Evolutionary conservation across 768 basidiomycete species (phyloP), one percentile per base, ranked within the genome.

Genomic region (Boletus patriciae): DNA sequence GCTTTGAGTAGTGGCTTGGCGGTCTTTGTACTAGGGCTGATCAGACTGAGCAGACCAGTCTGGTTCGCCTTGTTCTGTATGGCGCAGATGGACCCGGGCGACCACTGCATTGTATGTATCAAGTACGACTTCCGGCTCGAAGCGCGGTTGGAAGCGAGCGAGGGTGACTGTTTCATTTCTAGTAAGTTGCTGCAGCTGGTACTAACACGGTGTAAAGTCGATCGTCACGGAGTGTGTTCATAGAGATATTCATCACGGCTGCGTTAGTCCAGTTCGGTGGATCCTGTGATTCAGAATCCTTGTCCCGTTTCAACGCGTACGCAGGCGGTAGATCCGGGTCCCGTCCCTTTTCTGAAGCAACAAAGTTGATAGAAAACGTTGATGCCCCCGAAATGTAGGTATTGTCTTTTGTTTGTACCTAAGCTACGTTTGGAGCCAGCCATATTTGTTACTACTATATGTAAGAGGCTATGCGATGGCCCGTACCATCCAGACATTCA

Each of bases 181-280:
- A 87, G 84, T 60, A 25, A 25, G 3, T 25, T 25, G 83, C 73
- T 83, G 34, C 73, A 74, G 10, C 64, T 69, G 18, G n/a, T n/a
- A n/a, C n/a, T n/a, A n/a, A n/a, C n/a, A n/a, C n/a, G 78, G 77
- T 5, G 69, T 81, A 56, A 87, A 78, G 69, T 58, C 68, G 4
- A 77, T 82, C 1, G 83, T 87, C n/a, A n/a, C n/a, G n/a, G 66
- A 84, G 77, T 13, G 78, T 86, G 16, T 88, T 87, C 67, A 86
- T 88, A 58, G 86, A 88, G 67, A 84, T 86, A 79, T 87, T 87
- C 69, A 79, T 82, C 61, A 87, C 86, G 16, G 74, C 81, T 15
- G 75, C 77, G 15, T 75, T 87, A 37, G 80, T 83, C 43, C 68
- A 25, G 25, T 25, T 25, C 25, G 25, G 25, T 25, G 25, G 25